These are phyloP conservation scores for Paraphoma sp. DNA, from an alignment of 2,329 filamentous ascomycete species.

Conservation along the genomic window DNA sequence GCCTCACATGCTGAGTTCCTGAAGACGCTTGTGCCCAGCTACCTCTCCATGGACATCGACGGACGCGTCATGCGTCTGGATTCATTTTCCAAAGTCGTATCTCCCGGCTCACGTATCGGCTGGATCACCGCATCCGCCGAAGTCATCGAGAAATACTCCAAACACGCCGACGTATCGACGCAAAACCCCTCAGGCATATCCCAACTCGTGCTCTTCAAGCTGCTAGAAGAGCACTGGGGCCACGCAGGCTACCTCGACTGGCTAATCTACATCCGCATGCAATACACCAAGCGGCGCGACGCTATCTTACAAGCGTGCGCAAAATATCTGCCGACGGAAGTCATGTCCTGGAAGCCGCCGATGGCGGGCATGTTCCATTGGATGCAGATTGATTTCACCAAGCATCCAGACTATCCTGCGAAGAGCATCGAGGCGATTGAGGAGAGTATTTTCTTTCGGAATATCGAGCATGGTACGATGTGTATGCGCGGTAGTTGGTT, in stretches of 20 bases:
- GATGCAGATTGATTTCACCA: constrained; percentile 71
- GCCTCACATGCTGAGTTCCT: constrained; percentile 75
- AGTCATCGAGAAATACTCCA: constrained; percentile 80
- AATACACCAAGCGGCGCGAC: constrained; percentile 83
- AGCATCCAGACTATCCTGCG: constrained; percentile 66
- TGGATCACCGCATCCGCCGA: constrained; percentile 91
- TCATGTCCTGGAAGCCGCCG: constrained; percentile 82
- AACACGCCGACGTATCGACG: constrained; percentile 81
- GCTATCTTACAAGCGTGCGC: constrained; percentile 81
- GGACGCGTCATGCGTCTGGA: constrained; percentile 90
- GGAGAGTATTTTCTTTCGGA: constrained; percentile 81
- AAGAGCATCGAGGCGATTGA: constrained; percentile 70
- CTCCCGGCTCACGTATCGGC: constrained; percentile 80
- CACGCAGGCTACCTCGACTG: constrained; percentile 88
- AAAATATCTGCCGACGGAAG: constrained; percentile 72
- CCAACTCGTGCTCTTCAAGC: constrained; percentile 83
- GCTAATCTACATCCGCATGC: constrained; percentile 79
- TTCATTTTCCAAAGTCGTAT: constrained; percentile 90
- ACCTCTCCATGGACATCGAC: constrained; percentile 81
- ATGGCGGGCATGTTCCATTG: constrained; percentile 95
- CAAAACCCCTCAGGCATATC: constrained; percentile 87
- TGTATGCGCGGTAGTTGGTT: constrained; percentile 92
- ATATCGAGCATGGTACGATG: constrained; percentile 78
- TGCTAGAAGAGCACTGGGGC: constrained; percentile 94
- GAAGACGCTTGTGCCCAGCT: constrained; percentile 72